Evolutionary conservation across 805 yeast species (phyloP).

Genomic region (Schwanniomyces polymorphus): DNA sequence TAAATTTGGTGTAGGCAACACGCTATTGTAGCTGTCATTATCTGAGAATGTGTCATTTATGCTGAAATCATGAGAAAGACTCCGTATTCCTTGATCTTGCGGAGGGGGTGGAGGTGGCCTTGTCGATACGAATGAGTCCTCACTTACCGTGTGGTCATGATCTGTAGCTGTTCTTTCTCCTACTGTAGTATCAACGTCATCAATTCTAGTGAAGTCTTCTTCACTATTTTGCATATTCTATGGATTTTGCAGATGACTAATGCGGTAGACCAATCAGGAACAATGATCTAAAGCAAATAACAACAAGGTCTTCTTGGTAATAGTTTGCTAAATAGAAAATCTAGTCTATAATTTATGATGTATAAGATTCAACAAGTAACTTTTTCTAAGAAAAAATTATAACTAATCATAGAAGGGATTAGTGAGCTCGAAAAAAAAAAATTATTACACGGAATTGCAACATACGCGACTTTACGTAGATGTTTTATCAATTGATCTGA

Average conservation of each 20-base stretch:
- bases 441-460: not conserved
- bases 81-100: constrained; percentile 2
- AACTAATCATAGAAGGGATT: not conserved
- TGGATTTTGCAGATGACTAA: not conserved
- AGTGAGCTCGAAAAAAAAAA: not conserved
- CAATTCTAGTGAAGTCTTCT: not conserved
- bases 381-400: not conserved
- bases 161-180: not conserved
- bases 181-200: not conserved
- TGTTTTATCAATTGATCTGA: too few relatives aligned
- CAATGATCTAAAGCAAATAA: not conserved
- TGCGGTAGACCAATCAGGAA: not conserved
- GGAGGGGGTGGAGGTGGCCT: constrained; percentile 10
- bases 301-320: not conserved
- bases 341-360: not conserved
- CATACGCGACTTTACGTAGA: not conserved
- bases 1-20: constrained; percentile 26
- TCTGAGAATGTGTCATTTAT: constrained; percentile 5
- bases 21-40: constrained; percentile 13
- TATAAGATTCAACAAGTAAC: not conserved
- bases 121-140: constrained; percentile 17
- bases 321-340: not conserved
- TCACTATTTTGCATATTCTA: not conserved
- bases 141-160: constrained; percentile 11
- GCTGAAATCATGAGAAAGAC: not conserved